These are phyloP conservation scores for Cladorrhinum sp. DNA, from an alignment of 2,329 filamentous ascomycete species.

Conservation along the genomic window DNA sequence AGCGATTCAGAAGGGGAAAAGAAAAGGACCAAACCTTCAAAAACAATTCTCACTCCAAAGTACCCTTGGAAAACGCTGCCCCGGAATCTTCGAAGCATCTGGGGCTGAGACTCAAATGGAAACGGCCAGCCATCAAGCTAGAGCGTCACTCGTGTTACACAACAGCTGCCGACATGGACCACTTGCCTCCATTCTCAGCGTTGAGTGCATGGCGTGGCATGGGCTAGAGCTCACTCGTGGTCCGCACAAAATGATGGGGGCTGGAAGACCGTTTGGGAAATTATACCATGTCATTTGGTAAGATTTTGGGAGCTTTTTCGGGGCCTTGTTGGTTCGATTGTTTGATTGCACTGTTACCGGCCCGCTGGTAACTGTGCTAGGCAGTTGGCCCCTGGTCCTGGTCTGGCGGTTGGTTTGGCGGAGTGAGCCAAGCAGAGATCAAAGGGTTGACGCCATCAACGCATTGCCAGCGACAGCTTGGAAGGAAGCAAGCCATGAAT, in stretches of 20 bases:
- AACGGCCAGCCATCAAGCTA: neutral
- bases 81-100: neutral
- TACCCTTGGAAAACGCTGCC: neutral
- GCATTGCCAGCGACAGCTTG: neutral
- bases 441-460: too few relatives aligned
- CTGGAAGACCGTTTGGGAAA: neutral
- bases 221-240: neutral
- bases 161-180: neutral
- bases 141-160: neutral
- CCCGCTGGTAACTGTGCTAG: constrained; percentile 6
- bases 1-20: too few relatives aligned
- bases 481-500: neutral
- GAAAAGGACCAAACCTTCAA: too few relatives aligned
- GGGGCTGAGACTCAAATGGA: neutral
- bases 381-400: neutral
- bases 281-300: neutral
- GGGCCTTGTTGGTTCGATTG: neutral
- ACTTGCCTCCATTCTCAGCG: neutral
- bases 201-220: neutral
- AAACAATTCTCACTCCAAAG: too few relatives aligned
- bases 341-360: constrained; percentile 1
- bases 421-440: too few relatives aligned
- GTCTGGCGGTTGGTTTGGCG: neutral
- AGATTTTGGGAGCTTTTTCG: neutral
- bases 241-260: neutral